phyloP scores from a whole-genome alignment of 2,329 filamentous ascomycete genomes.

The Graphilbum fragrans region DNA sequence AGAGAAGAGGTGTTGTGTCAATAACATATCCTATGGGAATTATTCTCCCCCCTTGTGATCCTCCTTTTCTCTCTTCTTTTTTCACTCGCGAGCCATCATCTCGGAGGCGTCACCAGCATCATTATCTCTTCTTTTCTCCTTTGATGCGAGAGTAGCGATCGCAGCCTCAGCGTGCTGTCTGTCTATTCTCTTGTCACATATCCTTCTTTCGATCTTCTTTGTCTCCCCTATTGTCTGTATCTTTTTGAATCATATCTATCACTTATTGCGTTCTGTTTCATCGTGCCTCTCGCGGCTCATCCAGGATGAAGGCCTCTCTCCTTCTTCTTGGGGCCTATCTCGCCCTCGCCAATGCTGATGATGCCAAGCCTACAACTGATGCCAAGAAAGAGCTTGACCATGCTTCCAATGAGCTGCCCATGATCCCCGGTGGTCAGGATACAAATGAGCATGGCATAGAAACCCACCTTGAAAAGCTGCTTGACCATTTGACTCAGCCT shows the following conservation, averaged over 20 bases:
- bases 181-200: not conserved
- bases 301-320: slow-evolving; percentile 9
- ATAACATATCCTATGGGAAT: not conserved
- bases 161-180: not conserved
- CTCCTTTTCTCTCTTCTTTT: not conserved
- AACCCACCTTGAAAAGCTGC: not conserved
- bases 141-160: not conserved
- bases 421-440: not conserved
- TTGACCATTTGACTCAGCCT: not conserved
- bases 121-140: slow-evolving; percentile 4
- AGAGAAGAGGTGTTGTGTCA: not conserved
- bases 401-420: not conserved
- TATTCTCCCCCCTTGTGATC: not conserved
- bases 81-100: slow-evolving; percentile 1
- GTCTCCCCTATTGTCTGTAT: not conserved
- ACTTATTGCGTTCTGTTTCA: not conserved
- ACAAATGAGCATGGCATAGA: slow-evolving; percentile 1
- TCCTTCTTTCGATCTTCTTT: not conserved
- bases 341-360: slow-evolving; percentile 5
- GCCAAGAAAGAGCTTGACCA: not conserved
- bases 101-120: slow-evolving; percentile 4
- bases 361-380: not conserved
- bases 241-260: not conserved
- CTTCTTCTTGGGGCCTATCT: slow-evolving; percentile 7
- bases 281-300: not conserved